Evolutionary conservation across 208 protist genomes (phyloP).

Genomic region (Crithidia bombi): DNA sequence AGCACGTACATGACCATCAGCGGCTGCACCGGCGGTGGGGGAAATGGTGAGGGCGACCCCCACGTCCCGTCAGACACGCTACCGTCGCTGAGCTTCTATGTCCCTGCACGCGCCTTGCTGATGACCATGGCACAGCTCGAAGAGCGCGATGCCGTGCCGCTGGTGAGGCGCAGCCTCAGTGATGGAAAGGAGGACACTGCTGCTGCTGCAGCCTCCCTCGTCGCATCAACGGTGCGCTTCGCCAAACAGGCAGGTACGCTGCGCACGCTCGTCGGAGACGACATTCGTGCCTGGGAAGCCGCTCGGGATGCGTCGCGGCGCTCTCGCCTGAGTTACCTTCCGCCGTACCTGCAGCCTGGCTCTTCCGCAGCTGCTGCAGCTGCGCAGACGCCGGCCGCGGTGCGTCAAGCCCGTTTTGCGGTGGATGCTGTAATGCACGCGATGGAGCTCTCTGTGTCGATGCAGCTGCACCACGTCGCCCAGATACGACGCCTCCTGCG

Average conservation of each 20-base stretch:
- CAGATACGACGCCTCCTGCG: constrained; percentile 33
- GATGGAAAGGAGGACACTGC: not conserved
- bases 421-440: constrained; percentile 32
- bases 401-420: constrained; percentile 18
- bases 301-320: constrained; percentile 8
- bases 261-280: constrained; percentile 32
- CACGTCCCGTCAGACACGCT: constrained; percentile 3
- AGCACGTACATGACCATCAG: constrained; percentile 17
- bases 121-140: constrained; percentile 9
- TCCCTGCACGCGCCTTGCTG: constrained; percentile 9
- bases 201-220: not conserved
- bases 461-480: constrained; percentile 40
- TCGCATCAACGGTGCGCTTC: not conserved
- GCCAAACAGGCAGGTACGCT: constrained; percentile 13
- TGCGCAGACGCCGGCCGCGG: not conserved
- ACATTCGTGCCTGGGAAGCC: constrained; percentile 28
- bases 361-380: not conserved
- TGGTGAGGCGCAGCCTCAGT: not conserved
- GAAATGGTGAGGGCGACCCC: not conserved
- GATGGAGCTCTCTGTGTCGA: constrained; percentile 40
- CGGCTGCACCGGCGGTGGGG: not conserved
- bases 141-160: not conserved
- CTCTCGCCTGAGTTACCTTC: not conserved
- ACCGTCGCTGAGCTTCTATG: constrained; percentile 30
- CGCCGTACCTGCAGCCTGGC: not conserved